Evolutionary conservation across 192 early-diverging fungal species (phyloP).

Genomic region (Rhizophagus clarus): DNA sequence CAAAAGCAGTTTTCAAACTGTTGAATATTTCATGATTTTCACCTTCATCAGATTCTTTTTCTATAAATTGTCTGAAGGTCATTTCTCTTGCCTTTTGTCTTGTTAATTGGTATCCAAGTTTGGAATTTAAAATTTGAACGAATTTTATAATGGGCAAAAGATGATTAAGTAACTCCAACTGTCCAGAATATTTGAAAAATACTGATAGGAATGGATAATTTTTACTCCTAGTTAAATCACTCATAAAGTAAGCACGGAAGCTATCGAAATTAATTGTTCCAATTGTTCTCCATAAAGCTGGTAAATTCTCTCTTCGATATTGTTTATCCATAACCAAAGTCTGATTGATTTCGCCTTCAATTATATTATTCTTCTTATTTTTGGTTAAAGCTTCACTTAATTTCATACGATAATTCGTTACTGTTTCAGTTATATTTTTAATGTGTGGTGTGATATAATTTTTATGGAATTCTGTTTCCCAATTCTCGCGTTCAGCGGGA

Average conservation of each 20-base stretch:
- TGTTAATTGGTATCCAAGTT: neutral
- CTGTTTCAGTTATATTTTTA: conserved; percentile 2
- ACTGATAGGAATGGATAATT: conserved; percentile 2
- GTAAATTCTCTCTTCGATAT: conserved; percentile 4
- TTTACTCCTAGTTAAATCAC: neutral
- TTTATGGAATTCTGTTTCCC: conserved; percentile 22
- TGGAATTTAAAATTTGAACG: neutral
- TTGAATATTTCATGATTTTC: neutral
- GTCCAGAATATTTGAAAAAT: neutral
- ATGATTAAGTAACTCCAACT: neutral
- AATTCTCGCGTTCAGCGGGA: neutral
- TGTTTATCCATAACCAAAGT: neutral
- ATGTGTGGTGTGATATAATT: conserved; percentile 17
- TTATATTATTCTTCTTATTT: neutral
- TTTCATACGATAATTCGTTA: neutral
- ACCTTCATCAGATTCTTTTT: neutral
- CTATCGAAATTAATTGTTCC: neutral
- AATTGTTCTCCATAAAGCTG: conserved; percentile 25
- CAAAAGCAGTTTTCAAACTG: neutral
- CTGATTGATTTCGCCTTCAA: conserved; percentile 19
- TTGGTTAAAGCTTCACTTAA: neutral
- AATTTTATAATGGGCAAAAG: neutral
- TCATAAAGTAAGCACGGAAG: conserved; percentile 12
- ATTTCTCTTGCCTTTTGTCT: neutral
- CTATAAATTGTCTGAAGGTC: neutral